Evolutionary conservation across 1,284 basidiomycete genomes (phyloP).

Genomic region (Polyporus tsugae): DNA sequence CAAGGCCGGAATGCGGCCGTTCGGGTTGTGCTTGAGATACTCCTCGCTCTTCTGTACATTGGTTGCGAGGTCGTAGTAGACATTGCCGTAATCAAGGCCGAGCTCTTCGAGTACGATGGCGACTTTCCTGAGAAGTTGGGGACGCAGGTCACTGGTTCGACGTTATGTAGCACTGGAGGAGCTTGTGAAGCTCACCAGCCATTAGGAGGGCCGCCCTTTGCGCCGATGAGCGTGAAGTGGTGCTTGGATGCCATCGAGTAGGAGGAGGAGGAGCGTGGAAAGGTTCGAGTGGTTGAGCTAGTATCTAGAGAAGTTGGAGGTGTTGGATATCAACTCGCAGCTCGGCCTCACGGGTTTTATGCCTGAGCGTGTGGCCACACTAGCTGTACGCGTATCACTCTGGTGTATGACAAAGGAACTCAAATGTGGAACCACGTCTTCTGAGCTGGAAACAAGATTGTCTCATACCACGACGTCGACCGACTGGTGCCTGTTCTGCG

Average conservation of each 20-base stretch:
- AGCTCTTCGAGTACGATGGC: constrained; percentile 39
- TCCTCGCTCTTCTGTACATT: constrained; percentile 36
- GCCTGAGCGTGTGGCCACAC: background rate
- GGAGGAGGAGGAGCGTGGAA: background rate
- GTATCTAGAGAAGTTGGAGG: background rate
- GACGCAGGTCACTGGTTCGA: background rate
- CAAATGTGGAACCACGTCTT: background rate
- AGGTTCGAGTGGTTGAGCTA: background rate
- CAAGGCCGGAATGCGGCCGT: constrained; percentile 41
- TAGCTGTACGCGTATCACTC: background rate
- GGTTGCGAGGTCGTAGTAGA: constrained; percentile 37
- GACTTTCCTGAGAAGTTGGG: constrained; percentile 28
- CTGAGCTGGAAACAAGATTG: background rate
- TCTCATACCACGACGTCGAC: background rate
- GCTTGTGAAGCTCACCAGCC: background rate
- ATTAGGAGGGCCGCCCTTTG: background rate
- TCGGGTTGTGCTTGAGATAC: constrained; percentile 12
- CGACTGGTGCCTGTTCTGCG: background rate
- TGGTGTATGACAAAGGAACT: background rate
- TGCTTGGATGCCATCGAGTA: background rate
- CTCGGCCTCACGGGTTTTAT: background rate
- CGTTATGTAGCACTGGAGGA: background rate
- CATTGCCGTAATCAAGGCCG: constrained; percentile 39
- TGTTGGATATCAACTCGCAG: background rate
- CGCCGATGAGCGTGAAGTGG: constrained; percentile 13